A percentile compares a stretch with the other conserved stretches of the same genome.
Conservation (phyloP, 352 stramenopile species). For the Phytophthora crassamura region DNA sequence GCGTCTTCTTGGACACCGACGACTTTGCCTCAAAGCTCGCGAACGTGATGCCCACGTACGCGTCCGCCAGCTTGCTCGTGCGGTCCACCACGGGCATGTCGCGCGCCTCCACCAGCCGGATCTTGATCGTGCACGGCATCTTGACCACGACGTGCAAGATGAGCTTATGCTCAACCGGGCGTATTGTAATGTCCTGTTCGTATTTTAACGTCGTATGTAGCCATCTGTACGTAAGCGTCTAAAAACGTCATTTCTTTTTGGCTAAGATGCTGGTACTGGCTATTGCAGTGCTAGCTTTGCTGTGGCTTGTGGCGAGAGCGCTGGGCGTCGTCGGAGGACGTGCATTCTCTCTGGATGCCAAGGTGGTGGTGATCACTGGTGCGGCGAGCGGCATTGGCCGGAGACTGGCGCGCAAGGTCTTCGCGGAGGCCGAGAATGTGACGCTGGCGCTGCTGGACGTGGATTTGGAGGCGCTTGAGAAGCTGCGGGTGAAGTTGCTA, state of each 20-base stretch:
- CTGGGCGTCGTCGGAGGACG: background rate
- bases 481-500: conserved; percentile 33
- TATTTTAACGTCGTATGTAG: background rate
- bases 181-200: background rate
- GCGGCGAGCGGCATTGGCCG: conserved; percentile 64
- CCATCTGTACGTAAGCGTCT: too few relatives aligned
- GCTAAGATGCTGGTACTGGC: background rate
- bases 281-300: background rate
- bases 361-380: conserved; percentile 74
- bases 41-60: conserved; percentile 91
- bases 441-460: conserved; percentile 75
- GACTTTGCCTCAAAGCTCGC: conserved; percentile 90
- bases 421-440: conserved; percentile 25
- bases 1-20: conserved; percentile 91
- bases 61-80: conserved; percentile 81
- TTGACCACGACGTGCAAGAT: background rate
- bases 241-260: too few relatives aligned
- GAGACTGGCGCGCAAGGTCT: conserved; percentile 47
- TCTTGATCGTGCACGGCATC: conserved; percentile 94
- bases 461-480: conserved; percentile 46
- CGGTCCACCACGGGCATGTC: conserved; percentile 89
- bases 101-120: conserved; percentile 88
- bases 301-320: conserved; percentile 14
- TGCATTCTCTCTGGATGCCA: conserved; percentile 49
- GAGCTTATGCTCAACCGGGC: too few relatives aligned